Base-by-base conservation (phyloP, 2,329 filamentous ascomycete species). In the Phialocephala sp. region DNA sequence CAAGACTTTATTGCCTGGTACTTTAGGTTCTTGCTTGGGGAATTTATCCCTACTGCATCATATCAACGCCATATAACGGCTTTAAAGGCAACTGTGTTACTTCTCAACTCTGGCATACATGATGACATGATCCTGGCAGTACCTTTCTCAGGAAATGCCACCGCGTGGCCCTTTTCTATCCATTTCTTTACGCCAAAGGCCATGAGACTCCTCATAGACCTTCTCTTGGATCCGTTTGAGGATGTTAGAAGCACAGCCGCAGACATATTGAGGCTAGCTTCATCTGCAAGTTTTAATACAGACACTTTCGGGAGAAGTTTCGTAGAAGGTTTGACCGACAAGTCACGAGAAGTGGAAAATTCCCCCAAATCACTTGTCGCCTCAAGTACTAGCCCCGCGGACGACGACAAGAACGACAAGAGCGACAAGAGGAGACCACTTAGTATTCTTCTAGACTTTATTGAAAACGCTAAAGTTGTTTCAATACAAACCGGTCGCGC, bases 31-130 rank as follows among this genome's bases (percentile, higher is more conserved):
- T 77, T 97, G 6, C 84, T 87, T 61, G 80, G 82, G 43, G 93
- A 98, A 72, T 80, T 99, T 24, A 85, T 87, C 2, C 89, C 93
- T 2, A 94, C 91, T 0, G 88, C 92, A 18, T 95, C 94, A 12
- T 99, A 98, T 74, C 94, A 97, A 75, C 87, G 93, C 8, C 94
- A 97, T 71, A 91, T 94, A 56, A 91, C 91, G 1, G 88, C 92
- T 1, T 78, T 98, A 5, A 93, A 89, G 73, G 88, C 90, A 0
- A 78, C 94, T 35, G 81, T 81, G 0, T 83, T 90, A 60, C 80
- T 94, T n/a, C 78, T 93, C 69, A 43, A 77, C 78, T 70, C 81
- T 77, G 72, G 70, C 65, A 61, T 75, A 77, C 15, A 79, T 11
- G 60, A 67, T 11, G 45, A 62, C 14, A 20, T 20, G 12, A 52